These are phyloP conservation scores for Mucor saturninus DNA, from an alignment of 371 early-diverging fungal species.

Conservation along the genomic window DNA sequence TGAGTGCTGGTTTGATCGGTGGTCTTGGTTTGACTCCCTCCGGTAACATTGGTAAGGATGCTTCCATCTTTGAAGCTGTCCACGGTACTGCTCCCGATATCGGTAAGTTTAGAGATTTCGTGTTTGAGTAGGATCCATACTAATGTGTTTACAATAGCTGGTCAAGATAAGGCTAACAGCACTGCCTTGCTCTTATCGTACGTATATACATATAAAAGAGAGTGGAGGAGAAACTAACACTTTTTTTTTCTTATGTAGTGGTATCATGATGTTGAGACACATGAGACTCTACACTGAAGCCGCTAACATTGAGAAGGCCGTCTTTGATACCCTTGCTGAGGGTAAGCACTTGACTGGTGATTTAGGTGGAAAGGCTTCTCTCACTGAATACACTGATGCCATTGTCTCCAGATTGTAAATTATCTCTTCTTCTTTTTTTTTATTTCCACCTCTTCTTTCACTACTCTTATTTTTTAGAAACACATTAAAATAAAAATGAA, in stretches of 20 bases:
- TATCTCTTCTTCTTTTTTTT: not conserved
- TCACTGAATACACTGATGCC: slow-evolving; percentile 88
- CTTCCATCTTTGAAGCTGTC: slow-evolving; percentile 96
- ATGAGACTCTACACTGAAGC: slow-evolving; percentile 86
- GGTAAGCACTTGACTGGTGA: slow-evolving; percentile 91
- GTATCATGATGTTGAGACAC: slow-evolving; percentile 97
- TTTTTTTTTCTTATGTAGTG: slow-evolving; percentile 70
- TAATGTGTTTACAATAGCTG: slow-evolving; percentile 21
- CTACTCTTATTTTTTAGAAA: not conserved
- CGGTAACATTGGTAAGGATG: slow-evolving; percentile 97
- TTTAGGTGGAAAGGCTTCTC: slow-evolving; percentile 89
- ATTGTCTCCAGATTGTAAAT: slow-evolving; percentile 66
- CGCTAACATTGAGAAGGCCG: slow-evolving; percentile 84
- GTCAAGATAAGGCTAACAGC: slow-evolving; percentile 84
- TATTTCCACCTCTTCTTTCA: not conserved
- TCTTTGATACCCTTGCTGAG: slow-evolving; percentile 91
- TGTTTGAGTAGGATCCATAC: no score
- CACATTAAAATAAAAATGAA: not conserved
- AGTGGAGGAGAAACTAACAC: not conserved
- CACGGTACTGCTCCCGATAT: slow-evolving; percentile 99
- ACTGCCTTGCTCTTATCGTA: slow-evolving; percentile 65
- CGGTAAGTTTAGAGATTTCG: slow-evolving; percentile 52
- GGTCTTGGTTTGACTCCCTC: slow-evolving; percentile 97
- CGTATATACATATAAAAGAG: not conserved
- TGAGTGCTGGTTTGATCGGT: slow-evolving; percentile 98